Percentiles rank a stretch among this genome's conserved stretches.
These are phyloP conservation scores for Carex parvula DNA, from an alignment of 176 grass and related monocot genomes.

Conservation along the genomic window DNA sequence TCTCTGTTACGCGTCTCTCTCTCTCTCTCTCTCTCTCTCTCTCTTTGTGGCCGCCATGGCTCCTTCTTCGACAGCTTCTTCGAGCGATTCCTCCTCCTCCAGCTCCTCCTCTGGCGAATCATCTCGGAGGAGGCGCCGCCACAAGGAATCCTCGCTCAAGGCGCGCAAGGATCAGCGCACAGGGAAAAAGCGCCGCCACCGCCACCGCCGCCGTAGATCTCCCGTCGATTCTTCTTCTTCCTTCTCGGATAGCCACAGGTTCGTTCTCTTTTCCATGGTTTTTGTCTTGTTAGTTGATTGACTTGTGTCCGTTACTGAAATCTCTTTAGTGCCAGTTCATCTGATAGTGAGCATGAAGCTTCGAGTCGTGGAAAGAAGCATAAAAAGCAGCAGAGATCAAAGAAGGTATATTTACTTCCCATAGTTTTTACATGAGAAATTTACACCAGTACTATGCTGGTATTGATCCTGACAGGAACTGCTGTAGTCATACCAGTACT, in stretches of 20 bases:
- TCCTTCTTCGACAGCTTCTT: slow-evolving; percentile 9
- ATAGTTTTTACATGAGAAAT: background rate
- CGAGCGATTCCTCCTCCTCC: background rate
- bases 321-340: slow-evolving; percentile 14
- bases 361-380: background rate
- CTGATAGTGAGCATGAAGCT: background rate
- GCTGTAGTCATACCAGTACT: background rate
- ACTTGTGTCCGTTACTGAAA: background rate
- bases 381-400: slow-evolving; percentile 7
- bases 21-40: background rate
- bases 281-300: background rate
- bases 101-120: background rate
- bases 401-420: slow-evolving; percentile 2
- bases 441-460: background rate
- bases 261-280: background rate
- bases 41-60: background rate
- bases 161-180: slow-evolving; percentile 8
- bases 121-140: background rate
- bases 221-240: slow-evolving; percentile 5
- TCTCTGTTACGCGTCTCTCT: background rate
- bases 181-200: slow-evolving; percentile 1
- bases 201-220: slow-evolving; percentile 14
- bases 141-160: slow-evolving; percentile 14
- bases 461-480: background rate
- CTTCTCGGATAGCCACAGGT: slow-evolving; percentile 21